These are phyloP conservation scores for Solidago caesia DNA, from an alignment of 129 eudicot genomes.

Conservation along the genomic window DNA sequence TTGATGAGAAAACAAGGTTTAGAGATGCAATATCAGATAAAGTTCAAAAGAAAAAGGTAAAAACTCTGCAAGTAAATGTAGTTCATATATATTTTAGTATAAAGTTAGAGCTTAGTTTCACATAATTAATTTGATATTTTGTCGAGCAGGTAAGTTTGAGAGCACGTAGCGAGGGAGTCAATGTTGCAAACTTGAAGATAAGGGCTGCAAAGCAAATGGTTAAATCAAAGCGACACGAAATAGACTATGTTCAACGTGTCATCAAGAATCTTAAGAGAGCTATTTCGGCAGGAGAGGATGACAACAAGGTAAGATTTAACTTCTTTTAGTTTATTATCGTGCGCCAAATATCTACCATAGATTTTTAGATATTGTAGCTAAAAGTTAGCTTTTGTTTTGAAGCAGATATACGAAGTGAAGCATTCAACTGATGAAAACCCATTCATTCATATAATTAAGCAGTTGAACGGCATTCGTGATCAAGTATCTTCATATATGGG, in stretches of 20 bases:
- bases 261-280: slow-evolving; percentile 68
- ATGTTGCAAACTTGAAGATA: slow-evolving; percentile 54
- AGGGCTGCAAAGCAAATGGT: slow-evolving; percentile 47
- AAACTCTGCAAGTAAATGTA: slow-evolving; percentile 19
- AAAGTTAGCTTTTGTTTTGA: slow-evolving; percentile 4
- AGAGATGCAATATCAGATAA: background rate
- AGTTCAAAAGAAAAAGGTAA: background rate
- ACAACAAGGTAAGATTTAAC: slow-evolving; percentile 49
- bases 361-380: slow-evolving; percentile 7
- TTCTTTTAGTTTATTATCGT: background rate
- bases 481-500: slow-evolving; percentile 56
- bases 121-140: slow-evolving; percentile 8
- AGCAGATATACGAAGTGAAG: slow-evolving; percentile 63
- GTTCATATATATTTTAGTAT: background rate
- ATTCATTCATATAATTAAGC: slow-evolving; percentile 68
- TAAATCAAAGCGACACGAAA: slow-evolving; percentile 60
- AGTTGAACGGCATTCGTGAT: slow-evolving; percentile 53
- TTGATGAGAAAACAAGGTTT: background rate
- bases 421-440: slow-evolving; percentile 67
- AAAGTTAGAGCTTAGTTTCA: background rate
- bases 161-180: slow-evolving; percentile 32
- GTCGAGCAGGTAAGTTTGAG: slow-evolving; percentile 47
- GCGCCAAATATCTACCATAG: slow-evolving; percentile 6
- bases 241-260: slow-evolving; percentile 51
- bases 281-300: slow-evolving; percentile 57